Conservation (phyloP, 805 yeast genomes). For the Kurtzmaniella cleridarum region DNA sequence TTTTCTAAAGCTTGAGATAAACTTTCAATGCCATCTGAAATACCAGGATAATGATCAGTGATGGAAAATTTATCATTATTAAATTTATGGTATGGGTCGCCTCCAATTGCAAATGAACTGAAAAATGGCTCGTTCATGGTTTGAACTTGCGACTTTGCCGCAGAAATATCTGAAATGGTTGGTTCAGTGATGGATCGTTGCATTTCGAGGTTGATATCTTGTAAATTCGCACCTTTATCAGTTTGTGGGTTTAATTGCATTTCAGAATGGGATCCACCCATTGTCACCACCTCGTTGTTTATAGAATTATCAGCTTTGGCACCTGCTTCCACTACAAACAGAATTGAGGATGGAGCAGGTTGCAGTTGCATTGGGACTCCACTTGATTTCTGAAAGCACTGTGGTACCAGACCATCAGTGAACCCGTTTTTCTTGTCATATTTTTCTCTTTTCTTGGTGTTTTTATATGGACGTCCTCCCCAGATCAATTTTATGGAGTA, state of each 20-base stretch:
- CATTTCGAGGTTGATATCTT: no score
- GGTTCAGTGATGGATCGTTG: no score
- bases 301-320: conserved; percentile 1
- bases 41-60: conserved; percentile 9
- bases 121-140: neutral
- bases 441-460: conserved; percentile 28
- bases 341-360: neutral
- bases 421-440: conserved; percentile 4
- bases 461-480: conserved; percentile 69
- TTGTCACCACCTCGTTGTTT: neutral
- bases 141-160: no score
- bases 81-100: no score
- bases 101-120: neutral
- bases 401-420: neutral
- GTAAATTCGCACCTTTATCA: no score
- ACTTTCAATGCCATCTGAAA: conserved; percentile 22
- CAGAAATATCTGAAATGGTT: no score
- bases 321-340: neutral
- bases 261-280: conserved; percentile 1
- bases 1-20: conserved; percentile 21
- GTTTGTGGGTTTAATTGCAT: neutral
- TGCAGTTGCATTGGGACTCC: neutral
- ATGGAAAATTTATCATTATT: neutral
- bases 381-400: neutral
- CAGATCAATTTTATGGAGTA: conserved; percentile 60